phyloP scores from a whole-genome alignment of 192 early-diverging fungal species.

The Chytriomyces sp. region DNA sequence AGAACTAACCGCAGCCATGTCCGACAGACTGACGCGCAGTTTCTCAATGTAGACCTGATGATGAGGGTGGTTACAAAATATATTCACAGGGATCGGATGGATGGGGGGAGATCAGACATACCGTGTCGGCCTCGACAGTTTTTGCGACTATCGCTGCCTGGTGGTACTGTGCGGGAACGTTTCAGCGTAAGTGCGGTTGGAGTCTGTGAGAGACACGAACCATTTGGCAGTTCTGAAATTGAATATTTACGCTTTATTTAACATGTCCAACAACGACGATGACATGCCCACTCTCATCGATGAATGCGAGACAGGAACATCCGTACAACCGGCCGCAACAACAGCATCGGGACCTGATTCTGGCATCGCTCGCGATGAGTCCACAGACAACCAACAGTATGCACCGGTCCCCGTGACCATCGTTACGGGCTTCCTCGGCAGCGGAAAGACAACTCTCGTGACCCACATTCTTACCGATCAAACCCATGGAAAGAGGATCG shows the following conservation, averaged over 20 bases:
- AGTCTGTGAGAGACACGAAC: neutral
- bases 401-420: slow-evolving; percentile 63
- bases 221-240: neutral
- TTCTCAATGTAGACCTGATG: slow-evolving; percentile 53
- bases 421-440: slow-evolving; percentile 68
- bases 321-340: too few species aligned
- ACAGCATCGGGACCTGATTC: too few species aligned
- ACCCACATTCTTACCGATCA: slow-evolving; percentile 58
- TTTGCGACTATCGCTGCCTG: neutral
- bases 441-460: slow-evolving; percentile 92
- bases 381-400: neutral
- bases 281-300: too few species aligned
- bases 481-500: slow-evolving; percentile 92
- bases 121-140: slow-evolving; percentile 28
- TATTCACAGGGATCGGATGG: neutral
- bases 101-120: neutral
- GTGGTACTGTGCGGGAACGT: slow-evolving; percentile 4
- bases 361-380: too few species aligned
- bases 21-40: slow-evolving; percentile 43
- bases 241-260: too few species aligned
- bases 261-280: too few species aligned
- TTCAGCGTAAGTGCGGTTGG: neutral
- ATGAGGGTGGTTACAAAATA: neutral
- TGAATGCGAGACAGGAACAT: too few species aligned
- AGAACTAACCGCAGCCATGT: slow-evolving; percentile 36